These are phyloP conservation scores for Neonectria coccinea DNA, from an alignment of 2,329 filamentous ascomycete genomes.

Conservation along the genomic window DNA sequence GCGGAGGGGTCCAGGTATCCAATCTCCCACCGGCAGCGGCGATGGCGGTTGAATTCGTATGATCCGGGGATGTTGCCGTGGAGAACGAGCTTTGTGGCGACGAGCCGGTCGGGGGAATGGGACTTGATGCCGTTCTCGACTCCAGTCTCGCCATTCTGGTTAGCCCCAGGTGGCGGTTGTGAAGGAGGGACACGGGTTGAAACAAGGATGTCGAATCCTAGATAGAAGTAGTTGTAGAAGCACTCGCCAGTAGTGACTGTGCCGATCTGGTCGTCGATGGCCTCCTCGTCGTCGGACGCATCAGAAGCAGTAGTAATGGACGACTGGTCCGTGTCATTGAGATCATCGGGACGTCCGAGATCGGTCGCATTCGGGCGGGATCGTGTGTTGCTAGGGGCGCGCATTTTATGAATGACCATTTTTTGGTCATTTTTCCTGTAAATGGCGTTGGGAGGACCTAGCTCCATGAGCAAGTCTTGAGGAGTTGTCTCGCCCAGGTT, in stretches of 20 bases:
- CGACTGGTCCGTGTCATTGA: slow-evolving; percentile 80
- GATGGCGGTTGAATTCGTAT: slow-evolving; percentile 95
- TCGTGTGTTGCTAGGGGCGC: slow-evolving; percentile 64
- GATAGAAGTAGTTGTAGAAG: slow-evolving; percentile 98
- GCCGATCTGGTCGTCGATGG: slow-evolving; percentile 66
- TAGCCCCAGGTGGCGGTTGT: slow-evolving; percentile 63
- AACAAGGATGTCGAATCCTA: slow-evolving; percentile 94
- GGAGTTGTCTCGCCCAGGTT: slow-evolving; percentile 87
- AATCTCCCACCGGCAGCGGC: slow-evolving; percentile 88
- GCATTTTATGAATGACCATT: slow-evolving; percentile 83
- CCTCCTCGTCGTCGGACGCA: slow-evolving; percentile 70
- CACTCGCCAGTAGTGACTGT: slow-evolving; percentile 75
- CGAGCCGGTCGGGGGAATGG: slow-evolving; percentile 72
- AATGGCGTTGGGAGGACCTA: slow-evolving; percentile 93
- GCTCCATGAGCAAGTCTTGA: slow-evolving; percentile 89
- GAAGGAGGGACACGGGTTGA: slow-evolving; percentile 78
- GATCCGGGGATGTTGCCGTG: slow-evolving; percentile 96
- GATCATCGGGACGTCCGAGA: slow-evolving; percentile 64
- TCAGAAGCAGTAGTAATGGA: slow-evolving; percentile 78
- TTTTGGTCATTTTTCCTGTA: slow-evolving; percentile 92
- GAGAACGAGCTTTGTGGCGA: slow-evolving; percentile 91
- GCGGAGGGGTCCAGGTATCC: slow-evolving; percentile 64
- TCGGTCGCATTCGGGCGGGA: slow-evolving; percentile 59
- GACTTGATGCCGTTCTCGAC: slow-evolving; percentile 52
- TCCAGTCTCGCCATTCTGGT: slow-evolving; percentile 36